Conservation (phyloP, 2,329 filamentous ascomycete genomes). For the Phialophora macrospora region DNA sequence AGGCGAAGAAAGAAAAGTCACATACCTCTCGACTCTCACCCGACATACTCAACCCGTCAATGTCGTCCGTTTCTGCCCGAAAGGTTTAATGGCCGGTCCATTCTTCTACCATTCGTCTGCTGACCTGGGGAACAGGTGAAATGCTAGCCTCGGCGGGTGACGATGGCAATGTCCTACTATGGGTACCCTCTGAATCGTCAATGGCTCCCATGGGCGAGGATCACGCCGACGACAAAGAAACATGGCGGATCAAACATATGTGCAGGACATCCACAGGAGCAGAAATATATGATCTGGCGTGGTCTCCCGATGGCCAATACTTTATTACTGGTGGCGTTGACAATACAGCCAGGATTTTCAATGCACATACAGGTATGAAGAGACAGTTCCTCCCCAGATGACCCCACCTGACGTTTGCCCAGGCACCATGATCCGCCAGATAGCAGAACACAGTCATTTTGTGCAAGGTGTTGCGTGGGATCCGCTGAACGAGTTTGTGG, state of each 20-base stretch:
- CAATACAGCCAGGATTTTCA: constrained; percentile 96
- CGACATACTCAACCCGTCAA: constrained; percentile 98
- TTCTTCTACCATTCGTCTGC: constrained; percentile 20
- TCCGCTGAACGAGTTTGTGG: constrained; percentile 95
- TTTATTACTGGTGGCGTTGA: constrained; percentile 99
- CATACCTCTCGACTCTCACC: constrained; percentile 86
- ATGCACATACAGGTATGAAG: constrained; percentile 78
- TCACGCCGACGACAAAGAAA: constrained; percentile 88
- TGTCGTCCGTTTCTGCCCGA: constrained; percentile 93
- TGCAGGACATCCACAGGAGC: constrained; percentile 84
- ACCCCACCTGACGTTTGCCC: constrained; percentile 7
- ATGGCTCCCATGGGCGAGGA: constrained; percentile 77
- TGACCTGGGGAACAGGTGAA: constrained; percentile 67
- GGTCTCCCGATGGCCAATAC: constrained; percentile 95
- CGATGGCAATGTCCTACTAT: constrained; percentile 94
- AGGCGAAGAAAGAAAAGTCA: constrained; percentile 84
- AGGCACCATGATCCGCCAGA: constrained; percentile 74
- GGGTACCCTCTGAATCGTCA: constrained; percentile 83
- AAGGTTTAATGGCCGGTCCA: constrained; percentile 67
- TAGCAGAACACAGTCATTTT: constrained; percentile 96
- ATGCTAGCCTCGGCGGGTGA: constrained; percentile 93
- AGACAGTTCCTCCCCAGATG: background rate
- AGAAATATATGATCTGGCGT: constrained; percentile 97
- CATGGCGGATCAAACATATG: constrained; percentile 97
- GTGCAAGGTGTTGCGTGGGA: constrained; percentile 99